Evolutionary conservation across 805 yeast species (phyloP), one percentile per base, ranked within the genome.

Genomic region (baker's yeast (Saccharomyces cerevisiae)): DNA sequence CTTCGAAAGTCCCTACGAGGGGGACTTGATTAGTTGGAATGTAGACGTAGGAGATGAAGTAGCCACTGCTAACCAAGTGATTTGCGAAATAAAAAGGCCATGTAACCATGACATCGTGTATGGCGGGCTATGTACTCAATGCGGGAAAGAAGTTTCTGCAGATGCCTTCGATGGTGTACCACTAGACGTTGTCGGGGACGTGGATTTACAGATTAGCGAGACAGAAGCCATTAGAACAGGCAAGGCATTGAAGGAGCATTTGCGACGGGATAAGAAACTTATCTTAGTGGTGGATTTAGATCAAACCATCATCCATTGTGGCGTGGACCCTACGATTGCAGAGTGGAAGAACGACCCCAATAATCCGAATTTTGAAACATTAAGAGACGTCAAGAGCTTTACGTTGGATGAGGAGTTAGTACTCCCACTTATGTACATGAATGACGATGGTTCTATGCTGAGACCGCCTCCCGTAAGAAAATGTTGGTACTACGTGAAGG

Each of bases 271-370:
- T 52, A 74, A 78, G 55, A 89, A 88, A 68, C 75, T 94, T 57
- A 90, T 94, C 30, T 76, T 94, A 54, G 98, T 94, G 29, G 99
- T 94, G 4, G 99, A 94, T 75, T 77, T 94, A 58, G 99, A 94
- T 73, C 99, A 94, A 69, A 94, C 99, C 0, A 95, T 94, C 4
- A 92, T 94, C 31, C 99, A 94, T 66, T 96, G 97, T 46, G 92
- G 97, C 4, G 97, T 92, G 17, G 99, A 94, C 68, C 97, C 97
- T 0, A 90, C 97, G 0, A 96, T 94, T 30, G 94, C 94, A 0
- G 96, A 89, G 65, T 94, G 99, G 99, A 90, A 87, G 78, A 77
- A 78, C 51, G 97, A 94, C 64, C 85, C 89, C 2, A 69, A 76
- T 4, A 88, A 89, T 61, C 96, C 97, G 6, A 90, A 94, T 65